Conservation (phyloP, 768 basidiomycete species). For the Sarcodon aspratus region DNA sequence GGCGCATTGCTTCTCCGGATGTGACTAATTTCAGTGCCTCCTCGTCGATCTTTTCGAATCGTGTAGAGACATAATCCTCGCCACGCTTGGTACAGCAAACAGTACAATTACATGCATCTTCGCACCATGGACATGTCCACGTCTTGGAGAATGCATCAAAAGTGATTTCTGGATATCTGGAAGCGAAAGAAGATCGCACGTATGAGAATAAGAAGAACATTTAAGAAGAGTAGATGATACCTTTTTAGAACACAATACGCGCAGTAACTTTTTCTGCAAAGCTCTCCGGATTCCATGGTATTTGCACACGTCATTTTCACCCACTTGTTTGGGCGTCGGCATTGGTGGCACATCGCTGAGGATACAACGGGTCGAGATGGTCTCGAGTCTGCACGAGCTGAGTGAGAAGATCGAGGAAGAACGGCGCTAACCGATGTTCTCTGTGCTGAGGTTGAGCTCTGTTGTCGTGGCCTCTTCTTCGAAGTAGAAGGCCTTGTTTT, state of each 20-base stretch:
- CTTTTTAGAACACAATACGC: constrained; percentile 20
- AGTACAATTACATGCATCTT: constrained; percentile 36
- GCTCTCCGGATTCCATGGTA: constrained; percentile 3
- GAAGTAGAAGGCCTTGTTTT: too few relatives aligned
- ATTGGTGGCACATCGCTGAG: constrained; percentile 24
- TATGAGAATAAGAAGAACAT: not conserved
- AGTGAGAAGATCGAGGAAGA: too few relatives aligned
- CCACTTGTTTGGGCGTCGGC: constrained; percentile 13
- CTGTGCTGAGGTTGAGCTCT: too few relatives aligned
- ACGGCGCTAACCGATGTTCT: too few relatives aligned
- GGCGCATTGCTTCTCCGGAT: not conserved
- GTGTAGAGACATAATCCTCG: constrained; percentile 28
- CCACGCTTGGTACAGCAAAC: constrained; percentile 31
- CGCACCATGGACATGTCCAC: constrained; percentile 35
- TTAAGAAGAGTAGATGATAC: constrained; percentile 8
- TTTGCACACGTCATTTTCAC: constrained; percentile 27
- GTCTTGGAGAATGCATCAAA: constrained; percentile 17
- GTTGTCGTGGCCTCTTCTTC: too few relatives aligned
- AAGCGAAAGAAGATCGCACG: not conserved
- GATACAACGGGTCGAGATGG: too few relatives aligned
- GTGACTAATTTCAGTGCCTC: constrained; percentile 3
- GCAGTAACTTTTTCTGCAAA: constrained; percentile 24
- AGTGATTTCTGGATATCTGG: constrained; percentile 26
- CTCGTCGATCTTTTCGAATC: constrained; percentile 5
- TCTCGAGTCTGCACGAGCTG: too few relatives aligned